Evolutionary conservation across 768 basidiomycete genomes (phyloP), one percentile per base, ranked within the genome.

Genomic region (Suillus brevipes): DNA sequence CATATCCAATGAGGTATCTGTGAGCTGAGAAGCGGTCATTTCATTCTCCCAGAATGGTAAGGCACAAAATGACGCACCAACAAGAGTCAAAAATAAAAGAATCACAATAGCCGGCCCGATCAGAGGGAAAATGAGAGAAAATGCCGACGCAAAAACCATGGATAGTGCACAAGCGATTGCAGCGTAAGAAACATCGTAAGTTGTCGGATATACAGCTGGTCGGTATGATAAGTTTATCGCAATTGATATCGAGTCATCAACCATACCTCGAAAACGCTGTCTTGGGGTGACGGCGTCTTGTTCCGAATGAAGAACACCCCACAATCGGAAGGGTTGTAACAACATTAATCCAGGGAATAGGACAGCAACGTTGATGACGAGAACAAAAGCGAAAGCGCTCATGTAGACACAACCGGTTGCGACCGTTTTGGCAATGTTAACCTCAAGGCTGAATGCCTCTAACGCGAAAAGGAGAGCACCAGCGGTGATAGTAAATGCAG

Each of bases 1-100:
- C 90, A 73, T 93, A 91, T 42, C 90, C 89, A 65, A 91, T 79
- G 61, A 92, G 83, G 77, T 85, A 93, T 43, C 91, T 89, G 75
- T 91, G 89, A n/a, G 91, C 92, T 91, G 67, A 20, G 50, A 60
- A 60, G 25, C 52, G 38, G 37, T 20, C 45, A 36, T n/a, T 61
- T 47, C 40, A 8, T 34, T 14, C 36, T 65, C 38, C 38, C 40
- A 23, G 34, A 61, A 37, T 38, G 42, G 43, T 47, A 56, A 47
- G 43, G 53, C 31, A 4, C 25, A 28, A 59, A n/a, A 18, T 16
- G 36, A 64, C 86, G 65, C 73, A 88, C 89, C 89, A 68, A 91
- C 81, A 63, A 91, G 77, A 12, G 87, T 86, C 18, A 92, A 78
- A 60, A 89, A 79, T 2, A 94, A 75, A 60, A 93, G 75, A 43